A percentile compares a stretch with the other conserved stretches of the same genome.
phyloP scores from a whole-genome alignment of 768 basidiomycete genomes.

The Podaxis sp. region DNA sequence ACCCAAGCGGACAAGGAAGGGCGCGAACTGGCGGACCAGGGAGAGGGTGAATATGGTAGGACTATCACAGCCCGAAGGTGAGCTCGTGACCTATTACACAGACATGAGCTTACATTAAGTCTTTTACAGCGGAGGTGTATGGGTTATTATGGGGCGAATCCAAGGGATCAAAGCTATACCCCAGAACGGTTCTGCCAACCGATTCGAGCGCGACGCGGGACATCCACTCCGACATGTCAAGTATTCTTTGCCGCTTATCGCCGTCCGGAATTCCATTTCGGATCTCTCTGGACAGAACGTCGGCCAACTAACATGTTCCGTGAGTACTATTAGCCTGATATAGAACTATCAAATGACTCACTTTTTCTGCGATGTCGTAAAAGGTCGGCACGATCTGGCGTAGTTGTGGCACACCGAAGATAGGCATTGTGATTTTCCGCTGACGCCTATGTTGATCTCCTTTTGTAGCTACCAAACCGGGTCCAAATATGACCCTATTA shows the following conservation, averaged over 20 bases:
- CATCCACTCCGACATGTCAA: conserved; percentile 49
- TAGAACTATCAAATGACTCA: conserved; percentile 18
- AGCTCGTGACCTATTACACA: not conserved
- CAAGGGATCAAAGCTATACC: conserved; percentile 46
- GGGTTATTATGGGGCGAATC: conserved; percentile 40
- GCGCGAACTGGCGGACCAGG: conserved; percentile 45
- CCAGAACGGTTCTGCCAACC: conserved; percentile 41
- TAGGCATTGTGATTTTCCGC: conserved; percentile 45
- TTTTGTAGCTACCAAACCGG: conserved; percentile 41
- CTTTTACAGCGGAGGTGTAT: conserved; percentile 43
- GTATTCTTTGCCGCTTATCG: conserved; percentile 20
- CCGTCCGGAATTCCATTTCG: conserved; percentile 5
- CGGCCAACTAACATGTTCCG: not conserved
- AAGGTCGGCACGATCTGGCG: conserved; percentile 43
- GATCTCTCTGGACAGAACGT: conserved; percentile 28
- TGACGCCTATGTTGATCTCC: conserved; percentile 46
- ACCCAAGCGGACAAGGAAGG: conserved; percentile 40
- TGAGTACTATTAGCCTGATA: not conserved
- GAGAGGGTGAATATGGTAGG: conserved; percentile 44
- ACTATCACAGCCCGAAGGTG: conserved; percentile 23
- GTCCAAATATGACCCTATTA: conserved; percentile 45
- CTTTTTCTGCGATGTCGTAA: conserved; percentile 43
- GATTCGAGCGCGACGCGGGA: conserved; percentile 43
- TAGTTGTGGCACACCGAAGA: conserved; percentile 46
- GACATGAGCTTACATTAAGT: conserved; percentile 36